Evolutionary conservation across 129 eudicot species (phyloP).

Genomic region (Solidago caesia): DNA sequence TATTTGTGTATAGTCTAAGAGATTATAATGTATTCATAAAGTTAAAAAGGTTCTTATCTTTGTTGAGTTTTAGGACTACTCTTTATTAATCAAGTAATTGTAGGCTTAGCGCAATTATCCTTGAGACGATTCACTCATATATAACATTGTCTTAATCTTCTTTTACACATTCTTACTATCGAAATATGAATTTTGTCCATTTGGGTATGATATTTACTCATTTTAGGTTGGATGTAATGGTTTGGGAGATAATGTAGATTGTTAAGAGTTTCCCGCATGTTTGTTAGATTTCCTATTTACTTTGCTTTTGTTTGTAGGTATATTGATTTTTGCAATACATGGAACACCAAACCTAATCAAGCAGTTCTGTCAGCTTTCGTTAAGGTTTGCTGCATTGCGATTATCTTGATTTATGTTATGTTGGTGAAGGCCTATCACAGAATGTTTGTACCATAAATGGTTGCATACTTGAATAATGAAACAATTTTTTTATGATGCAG

Average conservation of each 20-base stretch:
- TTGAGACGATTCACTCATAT: neutral
- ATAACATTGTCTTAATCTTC: neutral
- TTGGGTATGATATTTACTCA: neutral
- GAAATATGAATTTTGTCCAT: neutral
- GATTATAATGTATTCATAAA: too few species aligned
- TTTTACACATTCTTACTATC: neutral
- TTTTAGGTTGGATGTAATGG: neutral
- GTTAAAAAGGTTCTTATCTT: neutral
- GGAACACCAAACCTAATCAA: slow-evolving; percentile 55
- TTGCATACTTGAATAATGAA: neutral
- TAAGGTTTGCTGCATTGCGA: slow-evolving; percentile 47
- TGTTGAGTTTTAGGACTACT: neutral
- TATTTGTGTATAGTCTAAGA: neutral
- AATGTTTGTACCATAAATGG: neutral
- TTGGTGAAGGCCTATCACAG: neutral
- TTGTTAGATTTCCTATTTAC: neutral
- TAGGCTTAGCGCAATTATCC: neutral
- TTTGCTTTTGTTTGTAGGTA: slow-evolving; percentile 55
- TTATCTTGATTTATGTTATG: neutral
- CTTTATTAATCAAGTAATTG: too few species aligned
- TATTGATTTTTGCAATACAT: slow-evolving; percentile 54
- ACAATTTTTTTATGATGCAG: slow-evolving; percentile 35
- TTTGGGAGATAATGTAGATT: neutral
- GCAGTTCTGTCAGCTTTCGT: slow-evolving; percentile 53
- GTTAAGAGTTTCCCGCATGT: slow-evolving; percentile 7